These are phyloP conservation scores for Mariannaea sp. DNA, from an alignment of 2,329 filamentous ascomycete genomes.

Conservation along the genomic window DNA sequence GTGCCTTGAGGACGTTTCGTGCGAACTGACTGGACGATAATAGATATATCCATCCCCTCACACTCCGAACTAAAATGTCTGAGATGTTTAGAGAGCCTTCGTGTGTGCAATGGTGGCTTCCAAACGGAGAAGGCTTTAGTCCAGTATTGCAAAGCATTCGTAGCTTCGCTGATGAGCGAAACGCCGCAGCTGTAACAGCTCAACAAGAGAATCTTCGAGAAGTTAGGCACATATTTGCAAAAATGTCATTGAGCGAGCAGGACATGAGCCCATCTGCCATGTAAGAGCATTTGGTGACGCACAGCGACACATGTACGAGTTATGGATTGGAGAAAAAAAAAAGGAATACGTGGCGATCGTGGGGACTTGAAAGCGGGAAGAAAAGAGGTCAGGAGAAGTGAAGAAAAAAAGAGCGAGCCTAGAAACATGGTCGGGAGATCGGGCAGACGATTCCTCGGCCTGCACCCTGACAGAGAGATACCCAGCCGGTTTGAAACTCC, in stretches of 20 bases:
- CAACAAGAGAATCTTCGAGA: constrained; percentile 71
- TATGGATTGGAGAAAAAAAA: not conserved
- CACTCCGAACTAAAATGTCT: constrained; percentile 75
- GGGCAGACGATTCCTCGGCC: not conserved
- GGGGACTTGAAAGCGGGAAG: too few relatives aligned
- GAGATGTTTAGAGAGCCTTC: constrained; percentile 73
- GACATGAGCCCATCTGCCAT: constrained; percentile 19
- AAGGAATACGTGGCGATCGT: not conserved
- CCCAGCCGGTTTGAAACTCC: not conserved
- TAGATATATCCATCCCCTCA: constrained; percentile 82
- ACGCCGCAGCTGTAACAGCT: constrained; percentile 60
- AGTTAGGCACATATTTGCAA: constrained; percentile 74
- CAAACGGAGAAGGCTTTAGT: constrained; percentile 76
- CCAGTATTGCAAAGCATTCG: constrained; percentile 77
- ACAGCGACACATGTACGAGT: not conserved
- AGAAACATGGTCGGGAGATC: too few relatives aligned
- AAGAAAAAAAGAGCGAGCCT: too few relatives aligned
- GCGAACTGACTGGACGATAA: constrained; percentile 11
- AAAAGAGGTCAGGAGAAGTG: too few relatives aligned
- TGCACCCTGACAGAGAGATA: constrained; percentile 3
- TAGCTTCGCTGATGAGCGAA: constrained; percentile 79
- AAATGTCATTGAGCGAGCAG: constrained; percentile 48
- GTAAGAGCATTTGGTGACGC: not conserved
- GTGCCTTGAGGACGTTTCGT: not conserved
- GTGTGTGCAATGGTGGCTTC: constrained; percentile 86